phyloP scores from a whole-genome alignment of 2,329 filamentous ascomycete species.

The Aspergillus fumigatus region DNA sequence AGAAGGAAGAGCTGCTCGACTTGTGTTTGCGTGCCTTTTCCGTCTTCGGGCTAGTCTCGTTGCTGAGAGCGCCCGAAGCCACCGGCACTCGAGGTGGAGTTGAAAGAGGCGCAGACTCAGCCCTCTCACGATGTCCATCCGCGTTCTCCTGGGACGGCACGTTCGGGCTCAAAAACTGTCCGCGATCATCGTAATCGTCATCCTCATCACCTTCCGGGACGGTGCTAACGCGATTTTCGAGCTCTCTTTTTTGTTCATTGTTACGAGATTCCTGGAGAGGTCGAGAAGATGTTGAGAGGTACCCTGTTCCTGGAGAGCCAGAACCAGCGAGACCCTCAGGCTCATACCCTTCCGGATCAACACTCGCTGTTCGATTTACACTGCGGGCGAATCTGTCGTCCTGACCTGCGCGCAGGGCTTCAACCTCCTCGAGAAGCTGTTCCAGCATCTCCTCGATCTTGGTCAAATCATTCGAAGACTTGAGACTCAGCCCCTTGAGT shows the following conservation, averaged over 20 bases:
- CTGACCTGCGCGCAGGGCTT: slow-evolving; percentile 65
- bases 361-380: slow-evolving; percentile 42
- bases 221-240: slow-evolving; percentile 82
- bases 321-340: slow-evolving; percentile 75
- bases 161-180: slow-evolving; percentile 51
- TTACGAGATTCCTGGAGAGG: slow-evolving; percentile 31
- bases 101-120: slow-evolving; percentile 41
- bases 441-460: slow-evolving; percentile 91
- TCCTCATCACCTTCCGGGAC: slow-evolving; percentile 82
- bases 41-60: slow-evolving; percentile 69
- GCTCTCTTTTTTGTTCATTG: slow-evolving; percentile 50
- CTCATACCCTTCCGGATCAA: slow-evolving; percentile 74
- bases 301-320: slow-evolving; percentile 66
- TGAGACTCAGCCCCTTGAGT: slow-evolving; percentile 82
- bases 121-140: slow-evolving; percentile 35
- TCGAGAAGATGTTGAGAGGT: slow-evolving; percentile 57
- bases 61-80: slow-evolving; percentile 53
- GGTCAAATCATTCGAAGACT: slow-evolving; percentile 79
- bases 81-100: slow-evolving; percentile 43
- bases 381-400: slow-evolving; percentile 31
- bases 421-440: slow-evolving; percentile 86
- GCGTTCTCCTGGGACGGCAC: slow-evolving; percentile 57
- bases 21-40: slow-evolving; percentile 85
- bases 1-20: slow-evolving; percentile 72
- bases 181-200: slow-evolving; percentile 51